phyloP scores from a whole-genome alignment of 202 grass and related monocot genomes.

The Setaria italica region DNA sequence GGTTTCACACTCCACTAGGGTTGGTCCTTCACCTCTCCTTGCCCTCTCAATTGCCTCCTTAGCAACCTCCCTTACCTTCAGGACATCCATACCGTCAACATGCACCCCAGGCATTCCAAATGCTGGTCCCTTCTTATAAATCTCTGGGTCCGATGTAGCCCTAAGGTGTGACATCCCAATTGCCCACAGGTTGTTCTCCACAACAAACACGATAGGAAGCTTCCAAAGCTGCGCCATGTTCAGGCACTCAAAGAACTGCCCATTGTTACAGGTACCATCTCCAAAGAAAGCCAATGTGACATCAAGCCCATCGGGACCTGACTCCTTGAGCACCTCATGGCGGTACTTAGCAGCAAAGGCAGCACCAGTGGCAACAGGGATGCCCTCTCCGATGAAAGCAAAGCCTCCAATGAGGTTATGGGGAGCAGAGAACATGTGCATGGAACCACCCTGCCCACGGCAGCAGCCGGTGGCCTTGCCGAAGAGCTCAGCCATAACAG shows the following conservation, averaged over 20 bases:
- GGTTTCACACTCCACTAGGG: slow-evolving; percentile 94
- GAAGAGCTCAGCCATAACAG: slow-evolving; percentile 97
- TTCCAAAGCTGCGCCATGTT: slow-evolving; percentile 99
- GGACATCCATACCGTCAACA: slow-evolving; percentile 97
- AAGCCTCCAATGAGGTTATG: slow-evolving; percentile 95
- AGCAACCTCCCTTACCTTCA: slow-evolving; percentile 92
- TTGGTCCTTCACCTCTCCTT: slow-evolving; percentile 96
- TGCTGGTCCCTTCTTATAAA: slow-evolving; percentile 92
- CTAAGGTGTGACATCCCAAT: slow-evolving; percentile 96
- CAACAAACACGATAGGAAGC: slow-evolving; percentile 97
- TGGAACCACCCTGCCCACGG: slow-evolving; percentile 94
- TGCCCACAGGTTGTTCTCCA: slow-evolving; percentile 99
- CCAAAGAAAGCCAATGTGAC: slow-evolving; percentile 95
- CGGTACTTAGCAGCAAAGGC: slow-evolving; percentile 96
- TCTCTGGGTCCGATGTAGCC: slow-evolving; percentile 94
- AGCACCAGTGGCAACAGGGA: slow-evolving; percentile 91
- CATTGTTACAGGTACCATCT: slow-evolving; percentile 95
- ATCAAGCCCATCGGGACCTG: slow-evolving; percentile 82
- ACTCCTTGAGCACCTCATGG: slow-evolving; percentile 95
- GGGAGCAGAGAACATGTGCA: slow-evolving; percentile 99
- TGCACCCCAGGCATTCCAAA: slow-evolving; percentile 96
- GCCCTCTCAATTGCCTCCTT: slow-evolving; percentile 89
- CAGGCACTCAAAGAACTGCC: slow-evolving; percentile 97
- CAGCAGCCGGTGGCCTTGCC: slow-evolving; percentile 96
- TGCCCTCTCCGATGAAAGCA: slow-evolving; percentile 96